Evolutionary conservation across 495 filamentous ascomycete species (phyloP), one percentile per base, ranked within the genome.

Genomic region (Patellaria atrata): DNA sequence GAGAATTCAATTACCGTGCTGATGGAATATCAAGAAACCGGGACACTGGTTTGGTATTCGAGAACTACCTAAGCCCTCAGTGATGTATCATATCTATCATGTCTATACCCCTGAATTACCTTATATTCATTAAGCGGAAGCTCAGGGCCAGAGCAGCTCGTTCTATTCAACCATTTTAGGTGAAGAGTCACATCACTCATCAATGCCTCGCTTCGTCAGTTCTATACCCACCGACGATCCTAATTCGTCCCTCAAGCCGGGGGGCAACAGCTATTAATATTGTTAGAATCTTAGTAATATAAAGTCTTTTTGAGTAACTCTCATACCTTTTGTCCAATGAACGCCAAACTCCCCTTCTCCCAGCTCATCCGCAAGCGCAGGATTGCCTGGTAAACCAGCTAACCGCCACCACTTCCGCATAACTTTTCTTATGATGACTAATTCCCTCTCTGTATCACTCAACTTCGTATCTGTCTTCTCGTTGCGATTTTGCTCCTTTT

Each of bases 191-290:
- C n/a, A n/a, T n/a, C n/a, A n/a, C n/a, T n/a, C n/a, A n/a, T n/a
- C n/a, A n/a, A n/a, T n/a, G n/a, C n/a, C n/a, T n/a, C n/a, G n/a
- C n/a, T n/a, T n/a, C n/a, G n/a, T n/a, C n/a, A n/a, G n/a, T 26
- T 26, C n/a, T 26, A 8, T 26, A 8, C 23, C n/a, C 23, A 8
- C n/a, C n/a, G 10, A 34, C 31, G 5, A 37, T 5, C 42, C 30
- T 50, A 27, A 91, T 87, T 12, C 84, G 67, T 17, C 80, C 83
- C 55, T 91, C 84, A 1, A 89, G 37, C 33, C 60, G 67, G 14
- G 84, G 84, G 15, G 73, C 67, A 41, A 92, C 81, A 0, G 77
- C 73, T 25, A n/a, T n/a, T n/a, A n/a, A n/a, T n/a, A n/a, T n/a
- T n/a, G n/a, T 59, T 65, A 2, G 79, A 12, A 11, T 21, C 4